phyloP scores from a whole-genome alignment of 768 basidiomycete genomes.

The Phlegmacium glaucopus region DNA sequence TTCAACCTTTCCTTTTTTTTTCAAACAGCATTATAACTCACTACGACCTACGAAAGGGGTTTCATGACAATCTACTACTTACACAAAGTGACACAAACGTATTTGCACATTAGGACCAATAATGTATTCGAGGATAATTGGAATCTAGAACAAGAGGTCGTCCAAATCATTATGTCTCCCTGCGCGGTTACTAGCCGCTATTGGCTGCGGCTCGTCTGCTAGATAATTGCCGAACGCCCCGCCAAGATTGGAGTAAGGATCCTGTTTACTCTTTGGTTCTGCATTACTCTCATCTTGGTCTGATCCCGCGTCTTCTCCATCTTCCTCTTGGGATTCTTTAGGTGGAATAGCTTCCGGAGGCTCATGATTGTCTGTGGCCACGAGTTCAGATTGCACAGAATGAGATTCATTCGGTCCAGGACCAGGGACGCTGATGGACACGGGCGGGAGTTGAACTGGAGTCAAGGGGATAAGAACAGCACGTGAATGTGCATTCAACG shows the following conservation, averaged over 20 bases:
- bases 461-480: constrained; percentile 63
- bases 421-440: constrained; percentile 50
- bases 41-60: constrained; percentile 50
- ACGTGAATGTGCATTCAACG: constrained; percentile 79
- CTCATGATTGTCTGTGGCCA: constrained; percentile 26
- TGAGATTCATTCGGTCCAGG: constrained; percentile 59
- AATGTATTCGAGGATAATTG: constrained; percentile 5
- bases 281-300: constrained; percentile 39
- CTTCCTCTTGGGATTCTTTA: constrained; percentile 23
- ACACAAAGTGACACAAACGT: not conserved
- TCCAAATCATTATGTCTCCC: constrained; percentile 51
- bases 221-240: constrained; percentile 72
- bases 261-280: constrained; percentile 31
- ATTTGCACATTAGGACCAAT: constrained; percentile 8
- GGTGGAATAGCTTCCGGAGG: constrained; percentile 25
- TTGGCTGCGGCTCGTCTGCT: constrained; percentile 70
- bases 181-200: constrained; percentile 39
- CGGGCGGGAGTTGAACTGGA: constrained; percentile 45
- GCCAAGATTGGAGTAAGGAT: constrained; percentile 84
- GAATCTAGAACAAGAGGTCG: constrained; percentile 60
- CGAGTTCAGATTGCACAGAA: constrained; percentile 17
- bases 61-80: constrained; percentile 5
- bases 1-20: constrained; percentile 2
- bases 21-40: constrained; percentile 81
- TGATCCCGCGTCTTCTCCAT: constrained; percentile 23